A percentile compares a stretch with the other conserved stretches of the same genome.
phyloP scores from a whole-genome alignment of 2,329 filamentous ascomycete species.

The Penicillium sumatraense region DNA sequence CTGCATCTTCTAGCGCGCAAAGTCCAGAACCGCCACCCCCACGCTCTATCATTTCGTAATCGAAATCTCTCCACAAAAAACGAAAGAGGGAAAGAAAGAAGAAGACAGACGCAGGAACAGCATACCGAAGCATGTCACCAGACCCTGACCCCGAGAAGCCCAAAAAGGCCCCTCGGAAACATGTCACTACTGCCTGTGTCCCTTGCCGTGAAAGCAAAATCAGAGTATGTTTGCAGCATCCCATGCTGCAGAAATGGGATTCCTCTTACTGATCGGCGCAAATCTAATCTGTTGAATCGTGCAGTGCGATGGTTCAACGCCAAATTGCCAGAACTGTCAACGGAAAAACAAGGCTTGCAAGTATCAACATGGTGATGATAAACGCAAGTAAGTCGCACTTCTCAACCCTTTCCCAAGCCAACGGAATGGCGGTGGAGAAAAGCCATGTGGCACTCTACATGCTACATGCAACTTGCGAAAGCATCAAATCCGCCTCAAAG shows the following conservation, averaged over 20 bases:
- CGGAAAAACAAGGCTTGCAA: conserved; percentile 44
- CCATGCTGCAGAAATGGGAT: not conserved
- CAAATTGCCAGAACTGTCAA: conserved; percentile 44
- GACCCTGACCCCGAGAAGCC: conserved; percentile 29
- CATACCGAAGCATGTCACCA: conserved; percentile 25
- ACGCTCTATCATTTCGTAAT: not conserved
- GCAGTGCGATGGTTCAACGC: conserved; percentile 44
- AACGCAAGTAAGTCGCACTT: conserved; percentile 40
- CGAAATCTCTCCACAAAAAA: conserved; percentile 1
- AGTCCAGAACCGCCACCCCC: conserved; percentile 2
- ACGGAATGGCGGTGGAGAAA: not conserved
- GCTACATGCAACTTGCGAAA: not conserved
- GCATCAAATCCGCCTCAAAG: not conserved
- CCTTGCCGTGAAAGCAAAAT: conserved; percentile 53
- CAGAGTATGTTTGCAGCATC: conserved; percentile 35
- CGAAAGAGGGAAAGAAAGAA: not conserved
- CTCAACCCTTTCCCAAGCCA: not conserved
- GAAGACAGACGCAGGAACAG: not conserved
- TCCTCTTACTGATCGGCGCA: conserved; percentile 7
- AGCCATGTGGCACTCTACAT: not conserved
- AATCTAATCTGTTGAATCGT: conserved; percentile 8
- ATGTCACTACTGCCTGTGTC: conserved; percentile 51
- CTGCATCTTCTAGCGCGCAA: not conserved
- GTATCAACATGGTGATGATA: conserved; percentile 46
- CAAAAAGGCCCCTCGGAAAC: conserved; percentile 44